A percentile compares a stretch with the other conserved stretches of the same genome.
Evolutionary conservation across 2,329 filamentous ascomycete species (phyloP).

Genomic region (Talaromyces sp.): DNA sequence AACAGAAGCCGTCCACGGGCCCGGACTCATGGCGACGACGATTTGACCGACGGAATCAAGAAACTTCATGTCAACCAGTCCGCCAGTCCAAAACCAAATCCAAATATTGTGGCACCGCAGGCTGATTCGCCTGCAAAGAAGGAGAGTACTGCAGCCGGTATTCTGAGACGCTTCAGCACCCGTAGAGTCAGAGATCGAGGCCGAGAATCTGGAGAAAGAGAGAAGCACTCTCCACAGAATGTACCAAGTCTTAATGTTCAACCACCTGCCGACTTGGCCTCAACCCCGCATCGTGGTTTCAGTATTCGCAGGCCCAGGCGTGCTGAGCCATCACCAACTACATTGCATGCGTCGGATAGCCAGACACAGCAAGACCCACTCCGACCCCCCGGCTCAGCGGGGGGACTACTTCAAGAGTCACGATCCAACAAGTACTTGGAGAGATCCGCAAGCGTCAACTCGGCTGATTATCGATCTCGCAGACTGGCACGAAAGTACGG

Average conservation of each 20-base stretch:
- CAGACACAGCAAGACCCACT: conserved; percentile 73
- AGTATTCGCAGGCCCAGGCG: conserved; percentile 65
- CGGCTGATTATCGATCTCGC: conserved; percentile 67
- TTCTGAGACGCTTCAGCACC: conserved; percentile 87
- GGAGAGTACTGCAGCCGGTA: conserved; percentile 77
- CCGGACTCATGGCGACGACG: conserved; percentile 91
- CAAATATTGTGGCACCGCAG: conserved; percentile 53
- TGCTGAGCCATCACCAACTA: conserved; percentile 48
- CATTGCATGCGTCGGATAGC: conserved; percentile 53
- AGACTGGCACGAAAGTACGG: conserved; percentile 54
- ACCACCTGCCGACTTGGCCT: conserved; percentile 61
- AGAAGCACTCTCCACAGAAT: conserved; percentile 58
- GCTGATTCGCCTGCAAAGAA: conserved; percentile 64
- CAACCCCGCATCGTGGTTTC: conserved; percentile 75
- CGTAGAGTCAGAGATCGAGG: conserved; percentile 61
- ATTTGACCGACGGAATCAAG: conserved; percentile 68
- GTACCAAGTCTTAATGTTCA: conserved; percentile 78
- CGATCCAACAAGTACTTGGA: conserved; percentile 66
- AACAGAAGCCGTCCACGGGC: conserved; percentile 78
- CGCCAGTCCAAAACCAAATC: conserved; percentile 40
- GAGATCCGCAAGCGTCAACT: conserved; percentile 87
- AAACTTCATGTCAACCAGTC: conserved; percentile 54
- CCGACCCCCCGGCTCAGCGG: conserved; percentile 63
- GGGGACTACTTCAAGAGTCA: conserved; percentile 42
- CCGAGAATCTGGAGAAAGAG: conserved; percentile 34